Evolutionary conservation across 2,329 filamentous ascomycete genomes (phyloP).

Genomic region (Escovopsis sp.): DNA sequence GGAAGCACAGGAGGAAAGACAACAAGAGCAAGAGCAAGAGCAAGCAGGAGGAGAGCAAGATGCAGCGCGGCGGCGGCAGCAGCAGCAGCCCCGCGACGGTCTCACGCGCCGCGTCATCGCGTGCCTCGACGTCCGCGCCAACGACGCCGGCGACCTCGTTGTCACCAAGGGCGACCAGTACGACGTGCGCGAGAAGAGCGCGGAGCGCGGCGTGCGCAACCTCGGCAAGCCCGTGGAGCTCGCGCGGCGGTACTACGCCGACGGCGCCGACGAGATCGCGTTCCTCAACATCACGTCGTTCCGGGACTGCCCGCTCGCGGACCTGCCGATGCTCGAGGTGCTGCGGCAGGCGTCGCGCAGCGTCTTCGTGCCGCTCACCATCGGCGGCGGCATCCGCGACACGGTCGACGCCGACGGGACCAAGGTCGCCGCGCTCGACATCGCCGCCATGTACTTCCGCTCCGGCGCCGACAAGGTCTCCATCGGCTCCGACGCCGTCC

Average conservation of each 20-base stretch:
- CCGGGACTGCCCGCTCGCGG: slow-evolving; percentile 82
- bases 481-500: slow-evolving; percentile 88
- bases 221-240: slow-evolving; percentile 94
- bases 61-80: not conserved
- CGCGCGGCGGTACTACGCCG: slow-evolving; percentile 85
- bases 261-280: slow-evolving; percentile 91
- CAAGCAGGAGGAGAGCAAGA: no score
- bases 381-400: slow-evolving; percentile 90
- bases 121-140: slow-evolving; percentile 87
- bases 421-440: slow-evolving; percentile 75
- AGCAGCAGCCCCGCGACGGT: slow-evolving; percentile 34
- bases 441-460: slow-evolving; percentile 95
- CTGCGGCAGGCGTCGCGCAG: slow-evolving; percentile 73
- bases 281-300: slow-evolving; percentile 98
- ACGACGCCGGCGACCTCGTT: slow-evolving; percentile 87
- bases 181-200: slow-evolving; percentile 81
- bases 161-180: slow-evolving; percentile 99
- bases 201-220: slow-evolving; percentile 59
- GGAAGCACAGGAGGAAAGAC: no score
- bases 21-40: no score
- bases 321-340: slow-evolving; percentile 93
- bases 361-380: slow-evolving; percentile 90
- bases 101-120: slow-evolving; percentile 90
- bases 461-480: slow-evolving; percentile 95
- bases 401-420: slow-evolving; percentile 80